Conservation (phyloP, 2,329 filamentous ascomycete genomes). For the Davidsoniella neocaledoniae region DNA sequence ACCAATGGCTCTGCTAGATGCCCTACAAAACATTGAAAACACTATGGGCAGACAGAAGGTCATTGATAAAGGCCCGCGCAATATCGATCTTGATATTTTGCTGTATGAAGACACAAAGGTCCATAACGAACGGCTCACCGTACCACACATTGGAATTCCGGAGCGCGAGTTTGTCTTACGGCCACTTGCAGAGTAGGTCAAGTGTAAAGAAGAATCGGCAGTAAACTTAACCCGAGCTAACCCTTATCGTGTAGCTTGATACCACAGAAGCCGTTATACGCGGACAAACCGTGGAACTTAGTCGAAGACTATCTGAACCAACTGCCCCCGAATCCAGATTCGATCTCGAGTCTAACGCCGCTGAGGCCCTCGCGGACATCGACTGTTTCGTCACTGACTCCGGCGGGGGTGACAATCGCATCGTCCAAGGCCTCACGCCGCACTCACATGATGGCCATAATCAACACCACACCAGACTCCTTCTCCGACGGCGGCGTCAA, state of each 20-base stretch:
- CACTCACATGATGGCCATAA: constrained; percentile 80
- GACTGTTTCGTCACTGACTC: constrained; percentile 19
- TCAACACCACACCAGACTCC: constrained; percentile 90
- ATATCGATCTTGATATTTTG: constrained; percentile 86
- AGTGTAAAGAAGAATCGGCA: background rate
- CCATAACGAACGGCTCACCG: constrained; percentile 53
- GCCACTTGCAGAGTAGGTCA: constrained; percentile 58
- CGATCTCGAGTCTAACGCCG: constrained; percentile 43
- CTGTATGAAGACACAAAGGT: constrained; percentile 57
- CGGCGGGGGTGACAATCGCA: constrained; percentile 32
- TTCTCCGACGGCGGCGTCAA: constrained; percentile 81
- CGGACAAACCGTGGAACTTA: constrained; percentile 40
- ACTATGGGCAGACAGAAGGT: constrained; percentile 64
- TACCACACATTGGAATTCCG: constrained; percentile 72
- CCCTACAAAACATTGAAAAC: constrained; percentile 70
- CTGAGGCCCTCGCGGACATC: constrained; percentile 16
- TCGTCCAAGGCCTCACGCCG: constrained; percentile 39
- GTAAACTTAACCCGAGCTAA: background rate
- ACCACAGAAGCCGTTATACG: constrained; percentile 35
- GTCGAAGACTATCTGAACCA: constrained; percentile 44
- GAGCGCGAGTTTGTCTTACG: constrained; percentile 90
- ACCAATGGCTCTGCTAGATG: constrained; percentile 60
- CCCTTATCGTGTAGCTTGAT: constrained; percentile 28
- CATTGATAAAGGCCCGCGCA: constrained; percentile 84
- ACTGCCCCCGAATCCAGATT: constrained; percentile 30